These are phyloP conservation scores for Debaryomyces coudertii DNA, from an alignment of 1,139 yeast species.

Conservation along the genomic window DNA sequence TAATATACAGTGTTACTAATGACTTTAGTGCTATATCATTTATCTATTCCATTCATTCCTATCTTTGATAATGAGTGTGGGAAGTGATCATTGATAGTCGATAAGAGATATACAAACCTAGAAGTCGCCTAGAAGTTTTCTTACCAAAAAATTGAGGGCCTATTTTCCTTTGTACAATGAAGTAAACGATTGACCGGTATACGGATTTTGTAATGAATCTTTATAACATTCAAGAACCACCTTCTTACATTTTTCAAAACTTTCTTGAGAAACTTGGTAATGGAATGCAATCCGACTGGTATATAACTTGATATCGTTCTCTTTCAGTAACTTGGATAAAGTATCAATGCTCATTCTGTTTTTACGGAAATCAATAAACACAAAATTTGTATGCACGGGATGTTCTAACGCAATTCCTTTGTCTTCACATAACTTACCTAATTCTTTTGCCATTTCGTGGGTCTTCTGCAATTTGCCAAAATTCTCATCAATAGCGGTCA, in stretches of 20 bases:
- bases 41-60: background rate
- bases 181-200: background rate
- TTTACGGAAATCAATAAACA: constrained; percentile 40
- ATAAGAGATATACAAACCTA: no score
- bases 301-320: constrained; percentile 32
- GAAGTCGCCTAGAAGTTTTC: background rate
- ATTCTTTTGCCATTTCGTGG: constrained; percentile 55
- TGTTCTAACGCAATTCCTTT: constrained; percentile 37
- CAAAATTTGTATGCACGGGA: constrained; percentile 48
- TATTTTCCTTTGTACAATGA: constrained; percentile 2
- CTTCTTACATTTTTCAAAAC: constrained; percentile 33
- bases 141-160: background rate
- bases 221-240: constrained; percentile 32
- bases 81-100: no score
- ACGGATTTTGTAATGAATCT: constrained; percentile 1
- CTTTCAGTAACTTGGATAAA: constrained; percentile 28
- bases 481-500: constrained; percentile 44
- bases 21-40: background rate
- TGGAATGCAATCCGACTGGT: constrained; percentile 43
- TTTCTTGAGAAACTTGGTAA: constrained; percentile 39
- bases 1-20: background rate
- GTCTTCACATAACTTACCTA: constrained; percentile 46
- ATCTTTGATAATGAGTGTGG: no score
- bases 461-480: constrained; percentile 47
- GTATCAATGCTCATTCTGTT: constrained; percentile 35